Conservation (phyloP, 2,329 filamentous ascomycete genomes). For the Xylariaceae sp. region DNA sequence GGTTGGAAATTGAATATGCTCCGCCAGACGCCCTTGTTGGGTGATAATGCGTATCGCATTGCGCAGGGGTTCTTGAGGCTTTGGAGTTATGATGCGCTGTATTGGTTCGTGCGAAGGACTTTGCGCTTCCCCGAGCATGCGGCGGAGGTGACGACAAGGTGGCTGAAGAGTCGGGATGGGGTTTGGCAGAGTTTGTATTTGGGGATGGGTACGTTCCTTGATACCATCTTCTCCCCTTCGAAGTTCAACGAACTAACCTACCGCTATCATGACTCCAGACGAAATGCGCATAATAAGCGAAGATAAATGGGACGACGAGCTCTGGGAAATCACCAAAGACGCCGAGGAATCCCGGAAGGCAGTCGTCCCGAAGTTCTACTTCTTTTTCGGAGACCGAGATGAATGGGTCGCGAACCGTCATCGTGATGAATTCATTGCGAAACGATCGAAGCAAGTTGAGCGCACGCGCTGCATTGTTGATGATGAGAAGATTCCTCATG, state of each 20-base stretch:
- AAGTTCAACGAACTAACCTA: no score
- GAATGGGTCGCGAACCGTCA: slow-evolving; percentile 56
- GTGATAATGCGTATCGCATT: slow-evolving; percentile 37
- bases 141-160: slow-evolving; percentile 46
- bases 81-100: slow-evolving; percentile 37
- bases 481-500: slow-evolving; percentile 51
- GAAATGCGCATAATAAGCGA: slow-evolving; percentile 56
- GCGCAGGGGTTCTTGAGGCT: slow-evolving; percentile 39
- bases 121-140: slow-evolving; percentile 46
- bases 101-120: slow-evolving; percentile 38
- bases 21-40: slow-evolving; percentile 38
- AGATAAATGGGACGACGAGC: slow-evolving; percentile 53
- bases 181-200: slow-evolving; percentile 56
- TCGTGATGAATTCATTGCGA: slow-evolving; percentile 50
- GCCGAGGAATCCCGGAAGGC: slow-evolving; percentile 13
- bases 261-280: slow-evolving; percentile 24
- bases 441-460: slow-evolving; percentile 32
- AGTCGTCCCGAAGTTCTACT: slow-evolving; percentile 45
- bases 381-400: slow-evolving; percentile 55
- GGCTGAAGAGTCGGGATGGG: slow-evolving; percentile 51
- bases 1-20: slow-evolving; percentile 49
- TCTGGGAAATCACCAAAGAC: slow-evolving; percentile 47
- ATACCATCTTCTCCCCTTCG: background rate
- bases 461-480: slow-evolving; percentile 49
- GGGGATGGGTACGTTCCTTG: slow-evolving; percentile 36